phyloP scores from a whole-genome alignment of 441 rosid genomes.

The Aleurites moluccanus region DNA sequence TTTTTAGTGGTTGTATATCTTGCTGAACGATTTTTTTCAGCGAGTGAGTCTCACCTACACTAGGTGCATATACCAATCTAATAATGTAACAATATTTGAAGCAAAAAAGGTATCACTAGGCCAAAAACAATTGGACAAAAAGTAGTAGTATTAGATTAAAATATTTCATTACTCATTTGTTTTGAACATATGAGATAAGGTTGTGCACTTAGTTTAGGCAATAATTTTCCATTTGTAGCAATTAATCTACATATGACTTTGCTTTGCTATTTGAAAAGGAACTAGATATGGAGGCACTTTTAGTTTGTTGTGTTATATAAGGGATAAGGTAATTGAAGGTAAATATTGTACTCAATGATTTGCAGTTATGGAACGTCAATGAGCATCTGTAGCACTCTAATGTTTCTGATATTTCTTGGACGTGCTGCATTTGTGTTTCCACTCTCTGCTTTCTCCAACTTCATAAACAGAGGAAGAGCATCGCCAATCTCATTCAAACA shows the following conservation, averaged over 20 bases:
- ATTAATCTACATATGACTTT: background rate
- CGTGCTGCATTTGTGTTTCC: constrained; percentile 91
- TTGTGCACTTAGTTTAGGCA: too few relatives aligned
- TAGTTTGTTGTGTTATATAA: background rate
- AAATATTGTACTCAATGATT: background rate
- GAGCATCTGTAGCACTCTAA: constrained; percentile 47
- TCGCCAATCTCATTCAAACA: constrained; percentile 54
- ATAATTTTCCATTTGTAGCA: background rate
- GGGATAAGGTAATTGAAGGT: background rate
- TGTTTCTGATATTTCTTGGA: constrained; percentile 59
- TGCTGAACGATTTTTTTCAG: background rate
- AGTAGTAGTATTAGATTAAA: too few relatives aligned
- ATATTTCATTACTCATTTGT: too few relatives aligned
- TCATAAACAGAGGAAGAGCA: constrained; percentile 51
- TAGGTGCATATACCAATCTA: too few relatives aligned
- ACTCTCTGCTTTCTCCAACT: constrained; percentile 64
- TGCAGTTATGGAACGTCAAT: constrained; percentile 56
- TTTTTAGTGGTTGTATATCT: background rate
- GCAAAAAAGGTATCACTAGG: too few relatives aligned
- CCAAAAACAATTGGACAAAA: too few relatives aligned
- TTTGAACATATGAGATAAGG: too few relatives aligned
- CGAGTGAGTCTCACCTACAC: too few relatives aligned
- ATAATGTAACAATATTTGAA: too few relatives aligned
- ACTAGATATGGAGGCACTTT: background rate
- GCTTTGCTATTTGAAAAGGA: background rate